phyloP scores from a whole-genome alignment of 176 grass and related monocot species.

The Carex littledalei region DNA sequence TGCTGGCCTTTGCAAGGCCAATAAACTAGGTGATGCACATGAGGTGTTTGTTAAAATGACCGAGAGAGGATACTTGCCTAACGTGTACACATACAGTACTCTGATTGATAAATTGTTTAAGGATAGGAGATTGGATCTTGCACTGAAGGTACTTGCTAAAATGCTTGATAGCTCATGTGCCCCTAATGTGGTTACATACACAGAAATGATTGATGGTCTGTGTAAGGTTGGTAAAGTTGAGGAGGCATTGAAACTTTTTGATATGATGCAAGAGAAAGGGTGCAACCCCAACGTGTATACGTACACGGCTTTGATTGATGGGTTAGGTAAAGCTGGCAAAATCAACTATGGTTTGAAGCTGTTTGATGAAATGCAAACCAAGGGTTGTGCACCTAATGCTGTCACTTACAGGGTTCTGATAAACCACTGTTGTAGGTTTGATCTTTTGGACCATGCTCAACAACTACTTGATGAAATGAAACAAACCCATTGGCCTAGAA shows the following conservation, averaged over 20 bases:
- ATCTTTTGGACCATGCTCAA: constrained; percentile 66
- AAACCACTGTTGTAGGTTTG: constrained; percentile 79
- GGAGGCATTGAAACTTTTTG: constrained; percentile 66
- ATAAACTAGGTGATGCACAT: constrained; percentile 74
- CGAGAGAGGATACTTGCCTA: constrained; percentile 62
- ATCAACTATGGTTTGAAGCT: constrained; percentile 54
- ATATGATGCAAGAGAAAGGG: constrained; percentile 82
- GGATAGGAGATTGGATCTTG: constrained; percentile 93
- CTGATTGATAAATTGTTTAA: constrained; percentile 91
- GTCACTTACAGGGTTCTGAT: constrained; percentile 84
- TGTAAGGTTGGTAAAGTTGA: constrained; percentile 72
- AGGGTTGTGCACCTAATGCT: constrained; percentile 85
- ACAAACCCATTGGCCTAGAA: constrained; percentile 88
- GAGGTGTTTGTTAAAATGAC: constrained; percentile 85
- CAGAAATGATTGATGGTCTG: constrained; percentile 92
- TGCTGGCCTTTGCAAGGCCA: constrained; percentile 84
- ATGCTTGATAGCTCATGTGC: constrained; percentile 79
- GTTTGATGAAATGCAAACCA: constrained; percentile 68
- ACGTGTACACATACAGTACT: constrained; percentile 81
- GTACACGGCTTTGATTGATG: constrained; percentile 89
- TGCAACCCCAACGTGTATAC: constrained; percentile 89
- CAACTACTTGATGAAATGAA: constrained; percentile 88
- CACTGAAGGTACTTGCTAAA: constrained; percentile 80
- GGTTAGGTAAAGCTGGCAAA: constrained; percentile 77
- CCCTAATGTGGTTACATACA: constrained; percentile 94